Conservation (phyloP, 371 early-diverging fungal species). For the Neoconidiobolus thromboides region DNA sequence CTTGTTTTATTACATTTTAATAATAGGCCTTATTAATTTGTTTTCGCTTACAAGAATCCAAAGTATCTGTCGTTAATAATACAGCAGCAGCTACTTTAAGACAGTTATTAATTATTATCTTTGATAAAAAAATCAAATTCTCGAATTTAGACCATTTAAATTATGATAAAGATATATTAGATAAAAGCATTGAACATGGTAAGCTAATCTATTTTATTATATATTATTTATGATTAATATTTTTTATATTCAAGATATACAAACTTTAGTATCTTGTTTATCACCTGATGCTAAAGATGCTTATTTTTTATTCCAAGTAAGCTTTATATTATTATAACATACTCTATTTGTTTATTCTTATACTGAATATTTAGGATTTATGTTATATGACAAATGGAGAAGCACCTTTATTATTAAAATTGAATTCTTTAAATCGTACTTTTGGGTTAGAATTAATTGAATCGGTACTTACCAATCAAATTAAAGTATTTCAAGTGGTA, state of each 20-base stretch:
- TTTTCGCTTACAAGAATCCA: slow-evolving; percentile 68
- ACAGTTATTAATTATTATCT: slow-evolving; percentile 80
- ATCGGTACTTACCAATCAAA: slow-evolving; percentile 61
- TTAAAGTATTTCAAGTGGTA: slow-evolving; percentile 50
- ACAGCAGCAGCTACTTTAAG: slow-evolving; percentile 90
- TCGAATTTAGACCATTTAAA: background rate
- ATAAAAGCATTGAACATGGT: too few relatives aligned
- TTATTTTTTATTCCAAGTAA: slow-evolving; percentile 55
- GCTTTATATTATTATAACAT: background rate
- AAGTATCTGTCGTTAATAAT: slow-evolving; percentile 70
- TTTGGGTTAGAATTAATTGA: slow-evolving; percentile 90
- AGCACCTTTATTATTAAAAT: slow-evolving; percentile 43
- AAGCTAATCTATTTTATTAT: too few relatives aligned
- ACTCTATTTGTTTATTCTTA: too few relatives aligned
- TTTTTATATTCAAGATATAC: background rate
- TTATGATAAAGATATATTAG: background rate
- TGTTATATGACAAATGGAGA: slow-evolving; percentile 47
- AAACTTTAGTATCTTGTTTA: background rate
- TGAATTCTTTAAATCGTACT: slow-evolving; percentile 39
- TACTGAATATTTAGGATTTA: slow-evolving; percentile 23
- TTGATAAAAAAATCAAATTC: slow-evolving; percentile 29
- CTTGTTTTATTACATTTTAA: background rate
- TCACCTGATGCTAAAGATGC: slow-evolving; percentile 37
- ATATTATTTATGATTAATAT: too few relatives aligned
- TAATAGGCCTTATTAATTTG: slow-evolving; percentile 64